Evolutionary conservation across 176 grass and related monocot species (phyloP).

Genomic region (Luzula sylvatica): DNA sequence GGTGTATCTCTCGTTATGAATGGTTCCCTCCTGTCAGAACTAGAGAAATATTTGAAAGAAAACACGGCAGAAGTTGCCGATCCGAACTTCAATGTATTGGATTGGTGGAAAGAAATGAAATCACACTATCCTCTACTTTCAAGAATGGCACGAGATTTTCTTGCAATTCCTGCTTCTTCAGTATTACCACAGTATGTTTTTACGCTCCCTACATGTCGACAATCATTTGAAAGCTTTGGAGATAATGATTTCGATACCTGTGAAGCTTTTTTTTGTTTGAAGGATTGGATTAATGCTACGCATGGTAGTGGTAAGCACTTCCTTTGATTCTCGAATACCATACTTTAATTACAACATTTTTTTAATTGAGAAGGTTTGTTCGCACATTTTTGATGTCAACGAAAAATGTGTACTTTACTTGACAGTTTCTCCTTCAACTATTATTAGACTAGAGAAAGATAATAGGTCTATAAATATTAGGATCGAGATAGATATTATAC

Average conservation of each 20-base stretch:
- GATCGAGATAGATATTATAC: too few relatives aligned
- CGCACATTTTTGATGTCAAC: too few relatives aligned
- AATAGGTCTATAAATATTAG: too few relatives aligned
- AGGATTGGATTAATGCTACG: background rate
- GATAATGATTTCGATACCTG: background rate
- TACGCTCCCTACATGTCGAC: too few relatives aligned
- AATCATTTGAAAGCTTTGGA: background rate
- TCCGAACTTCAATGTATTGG: constrained; percentile 1
- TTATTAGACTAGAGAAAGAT: background rate
- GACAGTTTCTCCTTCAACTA: background rate
- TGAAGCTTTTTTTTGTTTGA: background rate
- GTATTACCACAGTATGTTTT: background rate
- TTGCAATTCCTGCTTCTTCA: background rate
- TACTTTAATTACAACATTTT: background rate
- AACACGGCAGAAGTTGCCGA: background rate
- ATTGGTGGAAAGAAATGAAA: constrained; percentile 19
- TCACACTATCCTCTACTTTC: constrained; percentile 2
- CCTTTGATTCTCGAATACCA: background rate
- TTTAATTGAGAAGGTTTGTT: background rate
- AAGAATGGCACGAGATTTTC: constrained; percentile 12
- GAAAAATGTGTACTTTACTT: too few relatives aligned
- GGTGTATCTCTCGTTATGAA: background rate
- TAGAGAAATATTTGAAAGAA: constrained; percentile 15
- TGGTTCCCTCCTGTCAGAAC: constrained; percentile 12
- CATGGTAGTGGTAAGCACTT: background rate